These are phyloP conservation scores for Streptanthus diversifolius DNA, from an alignment of 345 rosid genomes.

Conservation along the genomic window DNA sequence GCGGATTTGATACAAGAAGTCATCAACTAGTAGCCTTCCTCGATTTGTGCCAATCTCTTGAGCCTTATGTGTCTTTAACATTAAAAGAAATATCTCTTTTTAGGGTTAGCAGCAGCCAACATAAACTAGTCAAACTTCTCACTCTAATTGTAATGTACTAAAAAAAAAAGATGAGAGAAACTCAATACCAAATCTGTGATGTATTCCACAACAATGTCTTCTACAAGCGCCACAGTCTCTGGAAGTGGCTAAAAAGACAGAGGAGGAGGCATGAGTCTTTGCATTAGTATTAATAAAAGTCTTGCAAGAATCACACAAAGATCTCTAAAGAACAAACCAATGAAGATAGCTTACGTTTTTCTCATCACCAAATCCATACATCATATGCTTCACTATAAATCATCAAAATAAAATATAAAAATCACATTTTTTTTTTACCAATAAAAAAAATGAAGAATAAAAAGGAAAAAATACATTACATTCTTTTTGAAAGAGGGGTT, in stretches of 20 bases:
- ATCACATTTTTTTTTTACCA: not conserved
- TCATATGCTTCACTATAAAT: constrained; percentile 85
- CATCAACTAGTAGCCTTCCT: constrained; percentile 79
- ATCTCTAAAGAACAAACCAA: not conserved
- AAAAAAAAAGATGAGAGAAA: not conserved
- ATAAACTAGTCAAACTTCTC: too few species aligned
- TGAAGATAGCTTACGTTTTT: constrained; percentile 52
- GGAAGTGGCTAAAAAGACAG: constrained; percentile 70
- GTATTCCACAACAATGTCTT: constrained; percentile 91
- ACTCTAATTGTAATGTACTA: not conserved
- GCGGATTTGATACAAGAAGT: constrained; percentile 75
- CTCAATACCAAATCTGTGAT: constrained; percentile 76
- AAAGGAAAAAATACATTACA: constrained; percentile 33
- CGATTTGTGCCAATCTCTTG: constrained; percentile 83
- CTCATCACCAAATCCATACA: constrained; percentile 95
- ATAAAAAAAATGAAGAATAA: not conserved
- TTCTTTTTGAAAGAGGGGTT: constrained; percentile 84
- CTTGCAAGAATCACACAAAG: not conserved
- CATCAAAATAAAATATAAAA: not conserved
- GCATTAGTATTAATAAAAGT: not conserved
- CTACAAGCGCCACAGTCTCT: constrained; percentile 80
- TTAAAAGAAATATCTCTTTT: not conserved
- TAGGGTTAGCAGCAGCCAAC: too few species aligned
- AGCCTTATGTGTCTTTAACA: constrained; percentile 73
- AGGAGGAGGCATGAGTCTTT: not conserved